Evolutionary conservation across 495 filamentous ascomycete species (phyloP).

Genomic region (Hypoxylon crocopeplum): DNA sequence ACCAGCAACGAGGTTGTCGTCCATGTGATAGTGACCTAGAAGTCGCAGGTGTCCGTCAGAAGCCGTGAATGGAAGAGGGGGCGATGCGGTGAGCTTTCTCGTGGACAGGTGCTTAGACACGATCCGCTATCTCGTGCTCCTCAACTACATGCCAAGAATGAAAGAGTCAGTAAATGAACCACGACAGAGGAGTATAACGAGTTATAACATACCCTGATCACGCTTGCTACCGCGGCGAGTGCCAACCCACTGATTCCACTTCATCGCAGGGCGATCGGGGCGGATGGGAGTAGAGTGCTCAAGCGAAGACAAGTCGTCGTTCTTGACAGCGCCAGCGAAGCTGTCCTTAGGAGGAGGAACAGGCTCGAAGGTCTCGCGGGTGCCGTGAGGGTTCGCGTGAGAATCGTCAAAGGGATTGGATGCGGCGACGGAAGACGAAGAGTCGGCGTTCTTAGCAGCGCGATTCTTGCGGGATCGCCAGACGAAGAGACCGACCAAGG

Average conservation of each 20-base stretch:
- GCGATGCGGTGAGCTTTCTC: background rate
- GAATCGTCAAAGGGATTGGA: conserved; percentile 8
- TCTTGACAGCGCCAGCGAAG: conserved; percentile 19
- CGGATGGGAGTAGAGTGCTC: conserved; percentile 9
- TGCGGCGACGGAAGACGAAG: conserved; percentile 1
- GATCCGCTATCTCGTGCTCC: conserved; percentile 33
- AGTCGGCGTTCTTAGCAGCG: conserved; percentile 7
- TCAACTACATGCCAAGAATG: conserved; percentile 10
- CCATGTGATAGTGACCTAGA: background rate
- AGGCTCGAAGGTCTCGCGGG: conserved; percentile 5
- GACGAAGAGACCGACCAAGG: conserved; percentile 35
- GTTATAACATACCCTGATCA: conserved; percentile 26
- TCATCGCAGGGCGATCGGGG: background rate
- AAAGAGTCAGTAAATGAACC: background rate
- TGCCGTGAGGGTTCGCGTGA: background rate
- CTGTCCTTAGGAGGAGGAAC: conserved; percentile 27
- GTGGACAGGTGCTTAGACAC: conserved; percentile 15
- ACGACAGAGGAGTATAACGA: background rate
- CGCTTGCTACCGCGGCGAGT: conserved; percentile 1
- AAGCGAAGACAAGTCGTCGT: conserved; percentile 32
- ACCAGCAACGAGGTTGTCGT: background rate
- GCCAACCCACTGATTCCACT: conserved; percentile 24
- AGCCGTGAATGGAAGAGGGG: background rate
- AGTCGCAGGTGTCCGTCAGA: too few species aligned
- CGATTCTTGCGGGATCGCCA: conserved; percentile 39